Percentiles rank a stretch among this genome's conserved stretches.
Evolutionary conservation across 805 yeast species (phyloP).

Genomic region (Saccharomycopsis microspora): DNA sequence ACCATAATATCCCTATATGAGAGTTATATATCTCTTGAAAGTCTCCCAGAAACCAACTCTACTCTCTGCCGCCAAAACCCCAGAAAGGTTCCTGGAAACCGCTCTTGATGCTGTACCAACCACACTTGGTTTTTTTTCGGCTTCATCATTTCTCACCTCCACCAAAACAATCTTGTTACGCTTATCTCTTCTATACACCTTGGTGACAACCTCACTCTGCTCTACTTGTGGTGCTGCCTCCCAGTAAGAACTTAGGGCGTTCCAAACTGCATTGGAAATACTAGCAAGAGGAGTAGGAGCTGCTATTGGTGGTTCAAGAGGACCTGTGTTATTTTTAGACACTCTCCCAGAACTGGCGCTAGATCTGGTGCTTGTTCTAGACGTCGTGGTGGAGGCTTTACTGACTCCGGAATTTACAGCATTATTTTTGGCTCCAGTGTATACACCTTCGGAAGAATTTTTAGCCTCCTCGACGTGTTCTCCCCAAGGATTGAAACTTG

Average conservation of each 20-base stretch:
- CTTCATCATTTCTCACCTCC: not conserved
- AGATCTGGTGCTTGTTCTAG: too few relatives aligned
- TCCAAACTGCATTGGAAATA: slow-evolving; percentile 3
- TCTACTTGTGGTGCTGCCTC: not conserved
- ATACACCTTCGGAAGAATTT: too few relatives aligned
- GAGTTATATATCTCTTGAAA: not conserved
- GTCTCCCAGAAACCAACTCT: not conserved
- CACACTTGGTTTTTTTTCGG: not conserved
- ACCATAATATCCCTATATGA: too few relatives aligned
- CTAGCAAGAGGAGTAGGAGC: not conserved
- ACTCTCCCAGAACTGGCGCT: too few relatives aligned
- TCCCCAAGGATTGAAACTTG: not conserved
- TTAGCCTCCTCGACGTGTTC: not conserved
- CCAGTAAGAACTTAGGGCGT: slow-evolving; percentile 5
- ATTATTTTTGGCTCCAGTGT: too few relatives aligned
- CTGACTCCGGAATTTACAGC: too few relatives aligned
- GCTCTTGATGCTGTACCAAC: not conserved
- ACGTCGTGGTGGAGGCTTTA: too few relatives aligned
- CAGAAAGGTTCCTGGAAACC: not conserved
- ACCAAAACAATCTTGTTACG: slow-evolving; percentile 2
- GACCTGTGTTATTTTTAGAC: not conserved
- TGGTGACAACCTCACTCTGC: not conserved
- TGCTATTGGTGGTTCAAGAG: not conserved
- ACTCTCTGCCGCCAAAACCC: not conserved
- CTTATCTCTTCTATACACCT: slow-evolving; percentile 5